phyloP scores from a whole-genome alignment of 2,329 filamentous ascomycete species.

The Gnomoniopsis sp. region DNA sequence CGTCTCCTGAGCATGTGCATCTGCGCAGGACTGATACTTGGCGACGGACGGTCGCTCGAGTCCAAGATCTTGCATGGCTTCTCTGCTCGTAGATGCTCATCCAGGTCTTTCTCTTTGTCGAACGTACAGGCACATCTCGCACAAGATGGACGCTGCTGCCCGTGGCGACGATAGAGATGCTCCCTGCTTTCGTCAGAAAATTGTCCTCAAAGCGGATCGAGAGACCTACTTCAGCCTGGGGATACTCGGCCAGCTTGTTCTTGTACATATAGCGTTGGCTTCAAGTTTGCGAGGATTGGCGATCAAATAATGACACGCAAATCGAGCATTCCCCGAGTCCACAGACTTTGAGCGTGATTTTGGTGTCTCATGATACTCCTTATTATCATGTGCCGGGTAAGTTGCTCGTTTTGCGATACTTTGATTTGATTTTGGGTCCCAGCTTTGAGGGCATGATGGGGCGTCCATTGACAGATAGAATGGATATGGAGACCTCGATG shows the following conservation, averaged over 20 bases:
- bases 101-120: not conserved
- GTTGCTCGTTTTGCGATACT: not conserved
- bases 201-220: not conserved
- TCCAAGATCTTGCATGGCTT: not conserved
- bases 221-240: not conserved
- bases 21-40: not conserved
- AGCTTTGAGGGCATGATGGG: not conserved
- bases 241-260: constrained; percentile 1
- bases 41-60: not conserved
- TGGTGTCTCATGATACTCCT: not conserved
- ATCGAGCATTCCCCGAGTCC: not conserved
- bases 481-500: not conserved
- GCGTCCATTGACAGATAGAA: not conserved
- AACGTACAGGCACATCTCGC: not conserved
- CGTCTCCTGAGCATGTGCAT: not conserved
- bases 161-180: constrained; percentile 1
- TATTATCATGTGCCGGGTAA: not conserved
- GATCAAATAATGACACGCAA: constrained; percentile 1
- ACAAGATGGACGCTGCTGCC: not conserved
- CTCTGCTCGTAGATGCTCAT: not conserved
- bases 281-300: not conserved
- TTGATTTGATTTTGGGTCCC: not conserved
- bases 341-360: not conserved
- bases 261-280: not conserved
- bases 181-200: not conserved